Conservation (phyloP, 495 filamentous ascomycete genomes). For the Penicillium argentinense region DNA sequence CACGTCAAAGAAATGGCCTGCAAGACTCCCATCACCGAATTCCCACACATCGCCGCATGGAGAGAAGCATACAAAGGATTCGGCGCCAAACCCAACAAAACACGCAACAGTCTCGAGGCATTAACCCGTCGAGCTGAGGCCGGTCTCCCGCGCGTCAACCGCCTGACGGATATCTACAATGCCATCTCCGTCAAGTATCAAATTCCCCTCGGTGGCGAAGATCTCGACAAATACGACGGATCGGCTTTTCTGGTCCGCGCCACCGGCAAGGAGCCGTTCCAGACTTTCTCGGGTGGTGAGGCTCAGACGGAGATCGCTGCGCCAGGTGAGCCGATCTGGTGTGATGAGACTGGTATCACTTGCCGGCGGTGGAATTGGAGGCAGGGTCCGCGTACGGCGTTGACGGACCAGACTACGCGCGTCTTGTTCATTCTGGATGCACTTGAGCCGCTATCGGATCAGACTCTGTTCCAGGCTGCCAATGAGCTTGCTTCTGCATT, state of each 20-base stretch:
- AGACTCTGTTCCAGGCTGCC: slow-evolving; percentile 9
- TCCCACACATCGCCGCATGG: slow-evolving; percentile 29
- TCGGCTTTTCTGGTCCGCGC: slow-evolving; percentile 29
- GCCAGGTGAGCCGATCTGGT: slow-evolving; percentile 31
- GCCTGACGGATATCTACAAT: slow-evolving; percentile 38
- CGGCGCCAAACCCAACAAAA: slow-evolving; percentile 25
- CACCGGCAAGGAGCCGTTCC: slow-evolving; percentile 26
- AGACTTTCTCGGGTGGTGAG: slow-evolving; percentile 25
- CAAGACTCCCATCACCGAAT: slow-evolving; percentile 11
- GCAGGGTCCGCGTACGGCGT: slow-evolving; percentile 29
- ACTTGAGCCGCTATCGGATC: slow-evolving; percentile 14
- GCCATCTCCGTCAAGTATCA: slow-evolving; percentile 37
- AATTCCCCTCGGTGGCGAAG: slow-evolving; percentile 33
- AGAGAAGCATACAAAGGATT: slow-evolving; percentile 24
- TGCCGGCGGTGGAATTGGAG: slow-evolving; percentile 36
- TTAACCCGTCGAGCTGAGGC: slow-evolving; percentile 29
- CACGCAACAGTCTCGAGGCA: slow-evolving; percentile 29
- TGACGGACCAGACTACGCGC: slow-evolving; percentile 25
- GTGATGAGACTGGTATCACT: slow-evolving; percentile 29
- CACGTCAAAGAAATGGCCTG: slow-evolving; percentile 2
- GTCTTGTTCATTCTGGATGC: slow-evolving; percentile 31
- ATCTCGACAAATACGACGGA: slow-evolving; percentile 34
- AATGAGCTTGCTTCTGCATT: slow-evolving; percentile 15
- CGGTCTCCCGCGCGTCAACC: slow-evolving; percentile 32
- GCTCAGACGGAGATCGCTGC: slow-evolving; percentile 17